phyloP scores from a whole-genome alignment of 1,284 basidiomycete genomes.

The Boletus smithii region DNA sequence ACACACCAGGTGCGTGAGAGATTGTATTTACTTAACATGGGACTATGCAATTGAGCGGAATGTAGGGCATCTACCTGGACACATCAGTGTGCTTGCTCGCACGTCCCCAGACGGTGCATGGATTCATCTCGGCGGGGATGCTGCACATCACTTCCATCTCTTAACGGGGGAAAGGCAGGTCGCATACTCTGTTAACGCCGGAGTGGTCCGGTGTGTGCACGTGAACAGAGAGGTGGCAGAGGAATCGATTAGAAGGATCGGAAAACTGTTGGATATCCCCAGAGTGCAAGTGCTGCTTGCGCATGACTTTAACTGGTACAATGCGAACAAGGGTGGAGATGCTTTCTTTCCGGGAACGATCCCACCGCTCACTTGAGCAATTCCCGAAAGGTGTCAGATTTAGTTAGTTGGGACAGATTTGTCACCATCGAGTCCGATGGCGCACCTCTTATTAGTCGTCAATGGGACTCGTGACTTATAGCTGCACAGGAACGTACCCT shows the following conservation, averaged over 20 bases:
- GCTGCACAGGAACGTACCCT: not conserved
- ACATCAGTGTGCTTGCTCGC: constrained; percentile 47
- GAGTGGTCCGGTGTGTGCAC: constrained; percentile 39
- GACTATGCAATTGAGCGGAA: not conserved
- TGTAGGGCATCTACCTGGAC: constrained; percentile 13
- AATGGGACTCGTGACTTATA: too few species aligned
- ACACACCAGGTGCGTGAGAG: constrained; percentile 36
- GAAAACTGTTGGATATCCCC: constrained; percentile 37
- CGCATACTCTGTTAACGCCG: constrained; percentile 23
- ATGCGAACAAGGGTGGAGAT: constrained; percentile 38
- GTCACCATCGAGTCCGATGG: not conserved
- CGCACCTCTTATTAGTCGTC: not conserved
- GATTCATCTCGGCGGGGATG: constrained; percentile 53
- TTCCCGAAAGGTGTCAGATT: not conserved
- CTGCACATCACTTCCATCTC: constrained; percentile 49
- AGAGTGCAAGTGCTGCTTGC: constrained; percentile 46
- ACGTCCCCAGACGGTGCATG: constrained; percentile 52
- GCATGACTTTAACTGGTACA: constrained; percentile 52
- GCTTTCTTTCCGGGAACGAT: constrained; percentile 46
- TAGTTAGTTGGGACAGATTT: not conserved
- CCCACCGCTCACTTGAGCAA: constrained; percentile 29
- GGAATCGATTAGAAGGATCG: constrained; percentile 42
- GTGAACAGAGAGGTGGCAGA: constrained; percentile 39
- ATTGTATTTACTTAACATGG: not conserved
- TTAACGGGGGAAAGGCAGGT: constrained; percentile 44